Evolutionary conservation across 345 rosid genomes (phyloP), one percentile per base, ranked within the genome.

Genomic region (Eucalyptus curtisii): DNA sequence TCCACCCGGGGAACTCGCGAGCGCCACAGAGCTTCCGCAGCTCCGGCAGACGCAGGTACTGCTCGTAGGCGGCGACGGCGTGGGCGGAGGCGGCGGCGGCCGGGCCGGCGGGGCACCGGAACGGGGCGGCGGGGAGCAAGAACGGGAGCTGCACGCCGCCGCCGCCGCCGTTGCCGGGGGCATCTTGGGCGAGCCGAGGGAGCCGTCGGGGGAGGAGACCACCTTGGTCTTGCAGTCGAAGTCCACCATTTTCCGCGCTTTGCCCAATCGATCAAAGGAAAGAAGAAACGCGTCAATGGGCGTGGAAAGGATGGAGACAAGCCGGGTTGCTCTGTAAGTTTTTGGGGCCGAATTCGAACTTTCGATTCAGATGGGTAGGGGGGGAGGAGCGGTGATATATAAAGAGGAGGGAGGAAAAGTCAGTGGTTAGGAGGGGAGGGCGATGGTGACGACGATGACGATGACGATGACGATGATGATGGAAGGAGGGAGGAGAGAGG

Each of bases 61-160:
- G 92, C n/a, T 96, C 99, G 93, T 97, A 97, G 7, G 95, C 94
- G 7, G 97, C 87, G 89, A 98, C 96, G 81, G 94, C 95, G 19
- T 93, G 53, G 2, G 93, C 92, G 13, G 52, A 2, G 52, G 91
- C 30, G 4, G 93, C 90, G 19, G 91, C 57, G 3, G 92, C 61
- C 40, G 88, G 71, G 44, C 94, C 96, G 4, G 95, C 71, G 7
- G 91, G 85, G 68, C 64, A 82, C 2, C 87, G 89, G 82, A 87
- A 89, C 44, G 91, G 68, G 31, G 88, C 25, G 30, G 95, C 3
- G 25, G 95, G 95, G 86, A 94, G 92, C 13, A 93, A 88, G 64
- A 96, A 90, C 48, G 92, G 90, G 86, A 93, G 96, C 44, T 94
- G 68, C 33, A 52, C 25, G 57, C 57, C 4, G 5, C 57, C 4